Conservation (phyloP, 139 green algal genomes). For the Nannochloris sp. region DNA sequence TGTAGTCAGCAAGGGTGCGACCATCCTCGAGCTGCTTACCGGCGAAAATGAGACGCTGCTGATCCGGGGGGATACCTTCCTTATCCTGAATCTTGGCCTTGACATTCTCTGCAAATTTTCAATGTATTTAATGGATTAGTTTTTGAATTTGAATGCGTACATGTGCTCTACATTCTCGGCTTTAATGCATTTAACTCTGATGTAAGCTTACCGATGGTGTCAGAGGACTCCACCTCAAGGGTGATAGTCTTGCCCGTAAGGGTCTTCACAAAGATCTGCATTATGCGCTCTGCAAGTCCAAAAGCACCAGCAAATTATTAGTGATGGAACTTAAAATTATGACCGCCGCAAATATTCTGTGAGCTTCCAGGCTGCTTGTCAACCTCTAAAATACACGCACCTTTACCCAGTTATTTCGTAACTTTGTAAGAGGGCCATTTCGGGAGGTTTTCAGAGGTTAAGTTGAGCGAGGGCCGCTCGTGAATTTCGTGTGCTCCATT, state of each 20-base stretch:
- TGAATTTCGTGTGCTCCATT: too few species aligned
- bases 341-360: too few species aligned
- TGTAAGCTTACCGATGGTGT: conserved; percentile 1
- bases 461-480: too few species aligned
- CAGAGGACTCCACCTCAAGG: conserved; percentile 20
- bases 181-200: too few species aligned
- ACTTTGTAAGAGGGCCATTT: too few species aligned
- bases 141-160: not conserved
- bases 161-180: not conserved
- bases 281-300: conserved; percentile 4
- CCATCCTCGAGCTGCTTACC: conserved; percentile 98
- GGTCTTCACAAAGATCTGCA: conserved; percentile 81
- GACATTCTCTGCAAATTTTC: conserved; percentile 70
- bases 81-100: conserved; percentile 88
- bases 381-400: too few species aligned
- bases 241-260: conserved; percentile 73
- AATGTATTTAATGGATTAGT: too few species aligned
- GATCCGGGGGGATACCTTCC: conserved; percentile 90
- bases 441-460: too few species aligned
- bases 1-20: conserved; percentile 93
- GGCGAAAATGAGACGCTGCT: conserved; percentile 97
- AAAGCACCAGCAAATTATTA: too few species aligned
- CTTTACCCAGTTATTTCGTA: too few species aligned
- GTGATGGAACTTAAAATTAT: too few species aligned
- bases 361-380: too few species aligned